These are phyloP conservation scores for Cornus suecica DNA, from an alignment of 148 eudicot genomes.

Conservation along the genomic window DNA sequence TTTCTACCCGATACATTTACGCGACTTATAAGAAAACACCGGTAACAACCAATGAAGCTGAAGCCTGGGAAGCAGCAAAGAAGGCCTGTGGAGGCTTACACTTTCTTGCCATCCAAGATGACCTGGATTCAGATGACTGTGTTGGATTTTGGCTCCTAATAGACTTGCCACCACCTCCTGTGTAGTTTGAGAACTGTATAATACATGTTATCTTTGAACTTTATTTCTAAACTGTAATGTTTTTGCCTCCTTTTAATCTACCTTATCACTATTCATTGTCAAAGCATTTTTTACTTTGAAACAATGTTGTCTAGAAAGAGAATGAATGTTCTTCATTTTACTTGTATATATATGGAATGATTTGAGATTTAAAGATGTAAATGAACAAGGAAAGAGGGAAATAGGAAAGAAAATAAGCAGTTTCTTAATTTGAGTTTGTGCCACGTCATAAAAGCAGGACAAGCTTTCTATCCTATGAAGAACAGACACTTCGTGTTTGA, in stretches of 20 bases:
- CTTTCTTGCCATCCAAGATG: slow-evolving; percentile 88
- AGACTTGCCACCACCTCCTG: slow-evolving; percentile 93
- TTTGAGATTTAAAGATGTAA: too few relatives aligned
- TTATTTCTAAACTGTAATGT: neutral
- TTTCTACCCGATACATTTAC: slow-evolving; percentile 70
- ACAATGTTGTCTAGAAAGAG: too few relatives aligned
- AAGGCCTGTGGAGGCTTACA: slow-evolving; percentile 48
- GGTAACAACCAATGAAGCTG: slow-evolving; percentile 69
- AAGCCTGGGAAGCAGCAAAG: slow-evolving; percentile 66
- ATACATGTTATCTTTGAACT: neutral
- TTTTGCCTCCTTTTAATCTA: neutral
- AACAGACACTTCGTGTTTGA: too few relatives aligned
- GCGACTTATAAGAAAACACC: slow-evolving; percentile 78
- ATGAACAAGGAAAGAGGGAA: too few relatives aligned
- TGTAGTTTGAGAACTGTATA: slow-evolving; percentile 26
- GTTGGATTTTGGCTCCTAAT: slow-evolving; percentile 94
- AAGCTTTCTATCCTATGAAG: too few relatives aligned
- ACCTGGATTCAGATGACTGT: slow-evolving; percentile 85
- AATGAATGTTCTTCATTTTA: too few relatives aligned
- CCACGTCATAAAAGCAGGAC: too few relatives aligned
- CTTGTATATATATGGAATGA: too few relatives aligned
- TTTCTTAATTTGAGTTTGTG: too few relatives aligned
- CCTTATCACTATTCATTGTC: too few relatives aligned
- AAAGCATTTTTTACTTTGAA: too few relatives aligned
- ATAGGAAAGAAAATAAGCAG: too few relatives aligned